Base-by-base conservation (phyloP, 2,329 filamentous ascomycete genomes). In the Aspergillus tanneri region DNA sequence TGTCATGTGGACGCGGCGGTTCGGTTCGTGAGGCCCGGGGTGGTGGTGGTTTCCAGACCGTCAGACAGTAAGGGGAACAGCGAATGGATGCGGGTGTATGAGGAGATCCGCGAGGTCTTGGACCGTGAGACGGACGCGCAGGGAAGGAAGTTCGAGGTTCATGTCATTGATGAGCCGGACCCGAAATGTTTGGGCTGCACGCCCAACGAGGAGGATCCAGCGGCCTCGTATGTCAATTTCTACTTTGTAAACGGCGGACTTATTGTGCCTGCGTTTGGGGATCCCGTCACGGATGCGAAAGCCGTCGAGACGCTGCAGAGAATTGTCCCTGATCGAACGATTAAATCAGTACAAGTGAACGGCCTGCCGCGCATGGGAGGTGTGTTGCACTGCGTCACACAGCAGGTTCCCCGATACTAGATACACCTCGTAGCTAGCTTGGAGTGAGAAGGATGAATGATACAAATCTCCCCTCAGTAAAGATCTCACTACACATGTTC, bases 361-460 rank as follows among this genome's bases (percentile, higher is more conserved):
- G 52, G 43, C n/a, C 48, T 65, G 30, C 58, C 61, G 5, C 46
- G 62, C n/a, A 50, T 48, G 25, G 63, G 60, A 2, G 63, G 63
- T 3, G 63, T 62, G 18, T 57, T 65, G 32, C 63, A 66, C 47
- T 66, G 63, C 50, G 48, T 59, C 10, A 65, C 62, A 1, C 61
- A 65, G 43, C 62, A 59, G 9, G 25, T 48, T 28, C 22, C 40
- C 19, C 25, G 37, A 10, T 7, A 30, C 35, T 19, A 37, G 35
- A 16, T n/a, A n/a, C n/a, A n/a, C n/a, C n/a, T n/a, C n/a, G n/a
- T n/a, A n/a, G n/a, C n/a, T n/a, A n/a, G n/a, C n/a, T n/a, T n/a
- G n/a, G n/a, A n/a, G n/a, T n/a, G n/a, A n/a, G n/a, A n/a, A n/a
- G n/a, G n/a, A n/a, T n/a, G n/a, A n/a, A n/a, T n/a, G n/a, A n/a